These are phyloP conservation scores for Blastomyces gilchristii DNA, from an alignment of 2,329 filamentous ascomycete genomes.

Conservation along the genomic window DNA sequence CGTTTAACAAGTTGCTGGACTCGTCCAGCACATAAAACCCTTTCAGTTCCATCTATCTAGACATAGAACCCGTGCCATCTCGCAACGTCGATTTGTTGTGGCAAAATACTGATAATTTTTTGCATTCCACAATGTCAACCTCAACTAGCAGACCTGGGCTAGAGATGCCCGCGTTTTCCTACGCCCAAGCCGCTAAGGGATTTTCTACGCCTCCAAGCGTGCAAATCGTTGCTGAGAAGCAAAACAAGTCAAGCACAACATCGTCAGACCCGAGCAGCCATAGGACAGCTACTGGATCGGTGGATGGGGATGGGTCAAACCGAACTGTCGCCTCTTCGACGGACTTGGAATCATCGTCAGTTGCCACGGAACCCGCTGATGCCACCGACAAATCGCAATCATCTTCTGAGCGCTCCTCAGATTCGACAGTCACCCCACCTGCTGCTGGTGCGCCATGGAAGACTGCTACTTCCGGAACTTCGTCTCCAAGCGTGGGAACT, in stretches of 20 bases:
- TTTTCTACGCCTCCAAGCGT: constrained; percentile 43
- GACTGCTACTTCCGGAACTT: constrained; percentile 30
- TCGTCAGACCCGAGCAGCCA: constrained; percentile 23
- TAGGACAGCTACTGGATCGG: constrained; percentile 22
- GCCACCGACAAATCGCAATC: constrained; percentile 31
- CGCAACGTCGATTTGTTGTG: background rate
- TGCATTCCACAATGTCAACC: constrained; percentile 33
- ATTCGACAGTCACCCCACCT: constrained; percentile 22
- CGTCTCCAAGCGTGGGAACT: constrained; percentile 47
- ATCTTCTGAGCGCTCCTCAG: constrained; percentile 26
- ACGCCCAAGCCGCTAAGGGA: constrained; percentile 90
- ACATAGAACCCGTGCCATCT: background rate
- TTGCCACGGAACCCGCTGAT: constrained; percentile 38
- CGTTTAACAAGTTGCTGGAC: background rate
- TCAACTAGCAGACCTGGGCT: constrained; percentile 24
- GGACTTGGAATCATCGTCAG: constrained; percentile 26
- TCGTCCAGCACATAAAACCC: background rate
- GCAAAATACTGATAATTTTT: background rate
- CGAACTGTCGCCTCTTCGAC: constrained; percentile 10
- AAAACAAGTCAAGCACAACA: constrained; percentile 23
- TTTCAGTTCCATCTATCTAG: constrained; percentile 1
- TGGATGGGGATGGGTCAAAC: constrained; percentile 23
- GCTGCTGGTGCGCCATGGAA: constrained; percentile 20
- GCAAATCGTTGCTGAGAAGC: constrained; percentile 30
- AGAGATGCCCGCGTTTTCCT: constrained; percentile 63